phyloP scores from a whole-genome alignment of 2,329 filamentous ascomycete species.

The Scedosporium aurantiacum region DNA sequence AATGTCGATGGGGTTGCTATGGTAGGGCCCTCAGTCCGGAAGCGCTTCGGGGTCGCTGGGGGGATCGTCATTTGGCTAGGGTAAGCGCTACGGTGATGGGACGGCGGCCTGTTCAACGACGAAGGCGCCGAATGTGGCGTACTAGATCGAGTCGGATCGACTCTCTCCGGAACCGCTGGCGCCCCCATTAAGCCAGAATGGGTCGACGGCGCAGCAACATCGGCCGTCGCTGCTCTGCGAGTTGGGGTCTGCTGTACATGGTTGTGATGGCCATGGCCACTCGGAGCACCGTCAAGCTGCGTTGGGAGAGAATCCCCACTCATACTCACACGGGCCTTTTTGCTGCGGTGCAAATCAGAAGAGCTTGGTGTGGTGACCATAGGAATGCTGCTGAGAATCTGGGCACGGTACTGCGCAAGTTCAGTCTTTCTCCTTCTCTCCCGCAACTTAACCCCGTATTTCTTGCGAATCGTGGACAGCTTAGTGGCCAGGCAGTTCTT shows the following conservation, averaged over 20 bases:
- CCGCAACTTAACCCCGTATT: constrained; percentile 43
- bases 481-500: constrained; percentile 44
- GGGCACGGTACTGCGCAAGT: constrained; percentile 25
- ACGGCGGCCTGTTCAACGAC: background rate
- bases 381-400: background rate
- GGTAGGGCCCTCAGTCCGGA: background rate
- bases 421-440: constrained; percentile 35
- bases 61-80: background rate
- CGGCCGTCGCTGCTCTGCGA: constrained; percentile 11
- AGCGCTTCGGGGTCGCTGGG: background rate
- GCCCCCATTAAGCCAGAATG: constrained; percentile 25
- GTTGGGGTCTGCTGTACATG: background rate
- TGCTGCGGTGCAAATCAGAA: constrained; percentile 10
- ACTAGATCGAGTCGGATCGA: constrained; percentile 22
- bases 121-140: constrained; percentile 13
- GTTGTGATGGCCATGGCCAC: background rate
- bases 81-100: background rate
- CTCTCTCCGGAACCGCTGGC: constrained; percentile 23
- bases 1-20: background rate
- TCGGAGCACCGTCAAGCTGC: background rate
- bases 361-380: background rate
- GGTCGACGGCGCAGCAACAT: constrained; percentile 20
- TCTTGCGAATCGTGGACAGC: constrained; percentile 45
- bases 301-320: constrained; percentile 6
- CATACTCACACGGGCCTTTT: constrained; percentile 14